phyloP scores from a whole-genome alignment of 257 asterid species.

The Solanum etuberosum region DNA sequence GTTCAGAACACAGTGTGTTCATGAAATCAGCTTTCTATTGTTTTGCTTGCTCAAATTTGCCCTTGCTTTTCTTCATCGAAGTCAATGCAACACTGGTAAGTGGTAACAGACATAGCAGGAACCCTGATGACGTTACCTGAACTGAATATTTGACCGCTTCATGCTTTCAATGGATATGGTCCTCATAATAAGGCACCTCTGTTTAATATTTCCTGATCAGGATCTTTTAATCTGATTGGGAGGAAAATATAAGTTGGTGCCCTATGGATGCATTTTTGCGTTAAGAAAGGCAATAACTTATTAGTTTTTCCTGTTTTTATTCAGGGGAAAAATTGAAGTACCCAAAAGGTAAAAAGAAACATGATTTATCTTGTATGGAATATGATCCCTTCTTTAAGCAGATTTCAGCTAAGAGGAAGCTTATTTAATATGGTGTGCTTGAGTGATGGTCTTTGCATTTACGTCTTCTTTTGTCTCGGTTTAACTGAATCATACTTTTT shows the following conservation, averaged over 20 bases:
- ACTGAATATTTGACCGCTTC: neutral
- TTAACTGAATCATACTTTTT: neutral
- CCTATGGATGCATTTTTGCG: neutral
- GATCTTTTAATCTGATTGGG: neutral
- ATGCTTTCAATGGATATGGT: neutral
- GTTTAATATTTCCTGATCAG: neutral
- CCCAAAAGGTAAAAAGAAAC: neutral
- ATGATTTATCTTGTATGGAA: neutral
- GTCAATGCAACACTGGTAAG: neutral
- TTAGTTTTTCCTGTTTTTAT: neutral
- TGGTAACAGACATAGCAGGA: neutral
- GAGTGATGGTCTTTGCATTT: neutral
- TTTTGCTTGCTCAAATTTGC: neutral
- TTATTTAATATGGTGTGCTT: neutral
- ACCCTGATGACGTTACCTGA: neutral
- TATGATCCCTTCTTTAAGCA: neutral
- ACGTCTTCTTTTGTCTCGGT: neutral
- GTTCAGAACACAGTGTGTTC: neutral
- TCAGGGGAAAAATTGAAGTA: neutral
- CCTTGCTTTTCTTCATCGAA: neutral
- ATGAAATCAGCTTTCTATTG: neutral
- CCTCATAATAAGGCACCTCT: neutral
- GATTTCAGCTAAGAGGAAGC: neutral
- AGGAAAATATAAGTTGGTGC: neutral
- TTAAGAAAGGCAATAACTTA: neutral